A percentile compares a stretch with the other conserved stretches of the same genome.
phyloP scores from a whole-genome alignment of 2,329 filamentous ascomycete genomes.

The Malbranchea cinnamomea region DNA sequence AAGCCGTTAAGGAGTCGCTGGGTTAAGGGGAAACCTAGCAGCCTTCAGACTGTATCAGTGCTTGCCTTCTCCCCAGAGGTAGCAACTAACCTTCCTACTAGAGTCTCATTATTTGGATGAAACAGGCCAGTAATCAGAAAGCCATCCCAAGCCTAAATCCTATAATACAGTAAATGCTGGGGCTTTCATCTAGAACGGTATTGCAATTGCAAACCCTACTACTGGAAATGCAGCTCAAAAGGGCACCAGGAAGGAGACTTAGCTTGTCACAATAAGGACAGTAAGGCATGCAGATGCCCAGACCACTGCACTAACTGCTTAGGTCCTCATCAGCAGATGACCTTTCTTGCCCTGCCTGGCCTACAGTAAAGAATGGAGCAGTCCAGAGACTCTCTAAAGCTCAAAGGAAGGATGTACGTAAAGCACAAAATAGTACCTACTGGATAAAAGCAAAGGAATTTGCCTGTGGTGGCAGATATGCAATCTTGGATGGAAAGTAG shows the following conservation, averaged over 20 bases:
- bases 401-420: background rate
- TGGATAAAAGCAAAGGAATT: background rate
- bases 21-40: background rate
- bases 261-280: background rate
- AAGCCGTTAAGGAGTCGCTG: background rate
- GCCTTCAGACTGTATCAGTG: background rate
- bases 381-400: background rate
- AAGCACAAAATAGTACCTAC: background rate
- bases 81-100: background rate
- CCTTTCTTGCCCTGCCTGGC: background rate
- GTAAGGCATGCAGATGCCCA: background rate
- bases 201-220: slow-evolving; percentile 1
- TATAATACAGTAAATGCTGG: background rate
- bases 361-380: background rate
- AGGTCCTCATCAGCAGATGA: slow-evolving; percentile 1
- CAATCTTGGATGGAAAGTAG: background rate
- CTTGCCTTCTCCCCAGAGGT: background rate
- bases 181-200: slow-evolving; percentile 1
- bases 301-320: slow-evolving; percentile 1
- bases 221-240: background rate
- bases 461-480: background rate
- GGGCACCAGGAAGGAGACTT: background rate
- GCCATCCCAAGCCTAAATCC: background rate
- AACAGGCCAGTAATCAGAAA: background rate
- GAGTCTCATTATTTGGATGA: background rate